Evolutionary conservation across 2,329 filamentous ascomycete species (phyloP).

Genomic region (Talaromyces sp.): DNA sequence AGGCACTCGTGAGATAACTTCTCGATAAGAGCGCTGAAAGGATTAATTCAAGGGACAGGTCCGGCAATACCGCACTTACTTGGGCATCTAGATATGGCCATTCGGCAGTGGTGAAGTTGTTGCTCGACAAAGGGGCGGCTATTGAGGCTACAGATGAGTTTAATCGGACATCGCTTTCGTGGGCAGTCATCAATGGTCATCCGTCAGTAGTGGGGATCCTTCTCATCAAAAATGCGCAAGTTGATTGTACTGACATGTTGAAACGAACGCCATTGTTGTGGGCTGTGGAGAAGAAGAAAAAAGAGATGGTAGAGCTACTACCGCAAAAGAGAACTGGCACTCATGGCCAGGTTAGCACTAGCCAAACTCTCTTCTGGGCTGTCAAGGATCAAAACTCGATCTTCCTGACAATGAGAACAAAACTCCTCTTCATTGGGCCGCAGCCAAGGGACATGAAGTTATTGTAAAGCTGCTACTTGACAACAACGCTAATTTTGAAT

Average conservation of each 20-base stretch:
- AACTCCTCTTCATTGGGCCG: background rate
- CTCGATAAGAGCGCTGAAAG: slow-evolving; percentile 2
- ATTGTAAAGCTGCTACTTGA: background rate
- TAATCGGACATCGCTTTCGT: slow-evolving; percentile 14
- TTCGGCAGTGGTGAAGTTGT: background rate
- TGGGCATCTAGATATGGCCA: slow-evolving; percentile 1
- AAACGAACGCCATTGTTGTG: background rate
- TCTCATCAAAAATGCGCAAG: background rate
- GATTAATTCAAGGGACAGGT: background rate
- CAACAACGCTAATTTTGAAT: background rate
- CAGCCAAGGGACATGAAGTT: background rate
- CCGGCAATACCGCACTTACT: background rate
- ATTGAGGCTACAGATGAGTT: background rate
- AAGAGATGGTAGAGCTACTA: background rate
- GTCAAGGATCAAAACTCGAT: background rate
- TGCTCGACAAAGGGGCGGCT: slow-evolving; percentile 2
- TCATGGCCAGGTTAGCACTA: background rate
- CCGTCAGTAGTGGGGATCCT: background rate
- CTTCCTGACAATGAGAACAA: background rate
- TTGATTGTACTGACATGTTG: background rate
- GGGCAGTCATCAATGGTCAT: slow-evolving; percentile 16
- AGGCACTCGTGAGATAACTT: background rate
- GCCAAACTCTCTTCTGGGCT: background rate
- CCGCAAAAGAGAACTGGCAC: background rate
- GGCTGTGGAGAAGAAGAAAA: background rate